phyloP scores from a whole-genome alignment of 2,329 filamentous ascomycete species.

The Acrocalymma vagum region DNA sequence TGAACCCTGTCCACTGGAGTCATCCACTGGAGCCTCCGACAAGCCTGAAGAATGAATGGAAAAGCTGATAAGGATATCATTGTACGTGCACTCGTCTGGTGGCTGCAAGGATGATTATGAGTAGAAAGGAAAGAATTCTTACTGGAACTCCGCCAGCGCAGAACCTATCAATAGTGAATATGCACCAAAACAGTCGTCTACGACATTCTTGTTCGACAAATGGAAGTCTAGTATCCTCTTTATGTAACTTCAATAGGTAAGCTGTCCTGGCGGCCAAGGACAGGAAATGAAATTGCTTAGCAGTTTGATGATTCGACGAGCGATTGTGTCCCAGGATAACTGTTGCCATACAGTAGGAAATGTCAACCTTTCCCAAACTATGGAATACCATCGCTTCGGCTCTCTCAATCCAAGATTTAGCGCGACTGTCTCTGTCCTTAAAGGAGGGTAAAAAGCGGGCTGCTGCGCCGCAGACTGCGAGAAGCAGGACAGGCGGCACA shows the following conservation, averaged over 20 bases:
- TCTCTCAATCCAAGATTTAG: constrained; percentile 10
- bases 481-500: constrained; percentile 5
- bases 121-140: not conserved
- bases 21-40: too few relatives aligned
- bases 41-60: too few relatives aligned
- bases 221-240: constrained; percentile 4
- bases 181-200: constrained; percentile 13
- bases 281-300: constrained; percentile 5
- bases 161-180: constrained; percentile 10
- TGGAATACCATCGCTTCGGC: constrained; percentile 11
- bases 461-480: constrained; percentile 11
- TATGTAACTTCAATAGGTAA: constrained; percentile 11
- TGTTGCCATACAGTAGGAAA: constrained; percentile 5
- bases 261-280: constrained; percentile 9
- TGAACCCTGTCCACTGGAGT: too few relatives aligned
- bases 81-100: too few relatives aligned
- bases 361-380: constrained; percentile 4
- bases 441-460: constrained; percentile 8
- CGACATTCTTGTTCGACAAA: constrained; percentile 14
- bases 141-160: constrained; percentile 8
- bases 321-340: constrained; percentile 7
- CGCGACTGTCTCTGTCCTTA: not conserved
- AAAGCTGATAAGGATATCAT: too few relatives aligned
- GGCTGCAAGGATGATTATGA: too few relatives aligned
- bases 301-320: constrained; percentile 7